A percentile compares a stretch with the other conserved stretches of the same genome.
Evolutionary conservation across 352 stramenopile genomes (phyloP).

Genomic region (Phytophthora pistaciae): DNA sequence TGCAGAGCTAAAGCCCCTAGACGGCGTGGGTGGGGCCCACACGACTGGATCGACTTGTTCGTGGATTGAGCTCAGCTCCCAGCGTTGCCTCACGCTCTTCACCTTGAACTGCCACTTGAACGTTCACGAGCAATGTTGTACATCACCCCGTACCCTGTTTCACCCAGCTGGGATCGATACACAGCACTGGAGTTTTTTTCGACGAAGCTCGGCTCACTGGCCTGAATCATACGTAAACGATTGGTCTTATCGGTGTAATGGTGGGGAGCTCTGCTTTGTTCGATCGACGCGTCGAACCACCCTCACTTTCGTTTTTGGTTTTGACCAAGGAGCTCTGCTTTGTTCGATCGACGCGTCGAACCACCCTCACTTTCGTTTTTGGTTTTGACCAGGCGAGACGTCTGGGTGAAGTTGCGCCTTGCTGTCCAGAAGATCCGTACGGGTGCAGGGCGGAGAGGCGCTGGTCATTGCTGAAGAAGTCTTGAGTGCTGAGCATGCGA

Average conservation of each 20-base stretch:
- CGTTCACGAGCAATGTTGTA: background rate
- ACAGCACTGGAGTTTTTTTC: slow-evolving; percentile 1
- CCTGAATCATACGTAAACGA: slow-evolving; percentile 29
- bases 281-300: slow-evolving; percentile 9
- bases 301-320: slow-evolving; percentile 25
- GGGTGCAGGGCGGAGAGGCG: no score
- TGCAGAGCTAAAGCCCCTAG: background rate
- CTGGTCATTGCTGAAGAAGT: no score
- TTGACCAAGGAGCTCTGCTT: slow-evolving; percentile 14
- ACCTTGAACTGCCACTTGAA: slow-evolving; percentile 29
- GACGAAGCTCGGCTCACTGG: slow-evolving; percentile 8
- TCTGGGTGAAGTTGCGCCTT: no score
- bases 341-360: slow-evolving; percentile 13
- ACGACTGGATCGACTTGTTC: background rate
- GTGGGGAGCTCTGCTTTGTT: slow-evolving; percentile 16
- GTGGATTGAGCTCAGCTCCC: slow-evolving; percentile 8
- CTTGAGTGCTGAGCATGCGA: no score
- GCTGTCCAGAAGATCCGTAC: no score
- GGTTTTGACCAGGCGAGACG: slow-evolving; percentile 16
- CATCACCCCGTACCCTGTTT: slow-evolving; percentile 10
- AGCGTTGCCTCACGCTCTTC: slow-evolving; percentile 23
- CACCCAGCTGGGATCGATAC: slow-evolving; percentile 10
- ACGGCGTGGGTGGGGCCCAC: background rate
- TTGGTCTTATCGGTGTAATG: slow-evolving; percentile 20
- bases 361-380: slow-evolving; percentile 24